These are phyloP conservation scores for Leccinum variicolor DNA, from an alignment of 768 basidiomycete genomes.

Conservation along the genomic window DNA sequence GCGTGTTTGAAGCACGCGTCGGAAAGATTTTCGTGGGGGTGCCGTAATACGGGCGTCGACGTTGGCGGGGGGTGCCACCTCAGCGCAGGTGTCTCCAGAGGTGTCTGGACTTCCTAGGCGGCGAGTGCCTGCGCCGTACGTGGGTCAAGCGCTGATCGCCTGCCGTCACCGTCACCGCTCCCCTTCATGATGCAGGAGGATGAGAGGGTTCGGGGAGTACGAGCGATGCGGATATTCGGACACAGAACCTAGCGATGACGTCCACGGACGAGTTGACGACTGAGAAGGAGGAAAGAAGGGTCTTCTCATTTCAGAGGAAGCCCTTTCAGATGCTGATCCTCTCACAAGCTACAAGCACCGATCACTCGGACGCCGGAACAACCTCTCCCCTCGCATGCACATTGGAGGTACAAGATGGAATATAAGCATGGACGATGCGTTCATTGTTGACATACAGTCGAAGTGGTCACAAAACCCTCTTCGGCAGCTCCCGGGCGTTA, in stretches of 20 bases:
- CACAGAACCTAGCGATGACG: slow-evolving; percentile 4
- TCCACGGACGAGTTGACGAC: slow-evolving; percentile 29
- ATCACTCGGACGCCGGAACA: neutral
- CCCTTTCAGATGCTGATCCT: neutral
- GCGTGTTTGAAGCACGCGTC: slow-evolving; percentile 51
- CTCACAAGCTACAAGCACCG: neutral
- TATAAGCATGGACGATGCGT: neutral
- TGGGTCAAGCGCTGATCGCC: neutral
- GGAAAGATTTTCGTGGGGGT: slow-evolving; percentile 65
- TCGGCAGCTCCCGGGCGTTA: too few species aligned
- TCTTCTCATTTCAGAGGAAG: neutral
- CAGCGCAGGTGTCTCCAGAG: slow-evolving; percentile 60
- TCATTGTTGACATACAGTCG: too few species aligned
- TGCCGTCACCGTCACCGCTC: too few species aligned
- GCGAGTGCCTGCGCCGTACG: neutral
- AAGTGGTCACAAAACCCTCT: too few species aligned
- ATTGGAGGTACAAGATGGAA: neutral
- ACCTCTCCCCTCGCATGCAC: neutral
- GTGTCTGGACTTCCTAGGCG: slow-evolving; percentile 56
- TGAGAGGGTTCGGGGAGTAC: slow-evolving; percentile 11
- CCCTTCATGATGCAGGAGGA: neutral
- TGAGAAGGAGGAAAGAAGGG: neutral
- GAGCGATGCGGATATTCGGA: too few species aligned
- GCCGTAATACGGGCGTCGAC: slow-evolving; percentile 43
- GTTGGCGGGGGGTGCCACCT: slow-evolving; percentile 38